Evolutionary conservation across 345 rosid species (phyloP), one percentile per base, ranked within the genome.

Genomic region (Zanthoxylum bungeanum): DNA sequence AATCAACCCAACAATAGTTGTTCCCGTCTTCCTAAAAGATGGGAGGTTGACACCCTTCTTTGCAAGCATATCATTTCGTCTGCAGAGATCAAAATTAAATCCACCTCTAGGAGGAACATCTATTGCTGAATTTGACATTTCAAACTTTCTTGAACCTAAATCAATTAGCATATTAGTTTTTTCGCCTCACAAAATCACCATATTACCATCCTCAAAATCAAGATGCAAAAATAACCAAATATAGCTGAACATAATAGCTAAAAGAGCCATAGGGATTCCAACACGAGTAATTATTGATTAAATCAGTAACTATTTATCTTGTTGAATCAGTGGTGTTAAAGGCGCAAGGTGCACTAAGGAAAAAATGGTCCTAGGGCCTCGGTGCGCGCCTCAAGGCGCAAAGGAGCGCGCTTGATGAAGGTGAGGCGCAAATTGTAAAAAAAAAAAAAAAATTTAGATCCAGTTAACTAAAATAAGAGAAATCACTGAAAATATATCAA

Each of bases 1-100:
- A 67, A 86, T 79, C 64, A 94, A 73, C 33, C 98, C 98, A 71
- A 94, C 99, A 68, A 94, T 94, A 40, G 99, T 94, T 30, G 99
- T 94, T 61, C 99, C 99, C 0, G 99, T 94, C 83, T 92, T 94
- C 19, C 91, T 77, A 39, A 37, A 92, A 10, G 92, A 83, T 0
- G 98, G 98, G 36, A 84, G 84, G 34, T 80, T 86, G 33, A 69
- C 80, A 62, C 98, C 97, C 73, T 86, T 88, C 57, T 84, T 78
- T 7, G 70, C 62, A 52, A 94, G 85, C 98, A 89, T 92, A 17
- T 79, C 92, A 68, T 92, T 94, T 64, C 98, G 81, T 71, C 75
- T 82, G 72, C 98, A 92, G 33, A 94, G 86, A 86, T 94, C 98
- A 72, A 92, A 94, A 74, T 87, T 86, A 40, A 92, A 90, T 21